Conservation (phyloP, 805 yeast species). For the Nakazawaea ernobii region DNA sequence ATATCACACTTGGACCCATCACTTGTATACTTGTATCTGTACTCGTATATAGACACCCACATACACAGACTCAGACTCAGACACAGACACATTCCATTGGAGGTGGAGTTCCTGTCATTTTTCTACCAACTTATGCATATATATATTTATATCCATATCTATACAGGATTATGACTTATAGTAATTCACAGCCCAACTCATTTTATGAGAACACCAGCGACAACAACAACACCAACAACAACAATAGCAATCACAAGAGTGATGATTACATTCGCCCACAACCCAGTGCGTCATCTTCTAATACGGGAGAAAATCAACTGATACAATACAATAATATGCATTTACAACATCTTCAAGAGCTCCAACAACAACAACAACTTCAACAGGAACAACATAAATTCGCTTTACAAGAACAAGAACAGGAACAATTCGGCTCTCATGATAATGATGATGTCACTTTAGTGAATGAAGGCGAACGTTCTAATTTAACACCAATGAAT, state of each 20-base stretch:
- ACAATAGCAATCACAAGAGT: not conserved
- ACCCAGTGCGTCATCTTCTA: too few species aligned
- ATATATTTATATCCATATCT: not conserved
- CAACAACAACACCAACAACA: not conserved
- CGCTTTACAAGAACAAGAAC: slow-evolving; percentile 5
- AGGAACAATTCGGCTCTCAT: too few species aligned
- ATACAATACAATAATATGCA: slow-evolving; percentile 1
- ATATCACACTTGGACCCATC: too few species aligned
- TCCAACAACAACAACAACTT: slow-evolving; percentile 3
- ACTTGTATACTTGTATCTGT: too few species aligned
- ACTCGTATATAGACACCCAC: too few species aligned
- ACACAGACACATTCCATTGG: too few species aligned
- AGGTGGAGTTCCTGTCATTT: not conserved
- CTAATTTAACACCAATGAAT: not conserved
- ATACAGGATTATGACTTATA: not conserved
- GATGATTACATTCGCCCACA: too few species aligned
- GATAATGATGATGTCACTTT: not conserved
- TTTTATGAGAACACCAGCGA: not conserved
- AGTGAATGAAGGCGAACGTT: not conserved
- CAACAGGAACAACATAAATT: not conserved
- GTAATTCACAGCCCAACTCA: not conserved
- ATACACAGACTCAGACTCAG: too few species aligned
- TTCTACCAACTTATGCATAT: not conserved
- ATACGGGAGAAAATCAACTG: slow-evolving; percentile 5
- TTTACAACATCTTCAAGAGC: slow-evolving; percentile 2